Conservation (phyloP, 2,329 filamentous ascomycete species). For the Penicillium aurantiogriseum region DNA sequence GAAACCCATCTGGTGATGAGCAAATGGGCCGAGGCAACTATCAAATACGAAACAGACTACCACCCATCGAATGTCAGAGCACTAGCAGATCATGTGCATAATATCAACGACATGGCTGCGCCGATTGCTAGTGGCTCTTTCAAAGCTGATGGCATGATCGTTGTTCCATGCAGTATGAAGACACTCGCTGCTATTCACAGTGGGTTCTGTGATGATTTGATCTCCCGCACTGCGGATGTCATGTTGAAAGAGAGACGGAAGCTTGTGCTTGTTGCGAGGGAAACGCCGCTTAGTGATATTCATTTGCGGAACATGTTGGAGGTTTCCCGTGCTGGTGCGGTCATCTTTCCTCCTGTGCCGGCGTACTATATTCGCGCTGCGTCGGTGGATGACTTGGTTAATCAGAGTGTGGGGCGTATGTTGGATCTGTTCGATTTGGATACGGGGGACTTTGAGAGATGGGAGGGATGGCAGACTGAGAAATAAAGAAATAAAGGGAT, state of each 20-base stretch:
- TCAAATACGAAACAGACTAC: conserved; percentile 50
- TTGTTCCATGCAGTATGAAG: conserved; percentile 52
- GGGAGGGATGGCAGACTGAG: conserved; percentile 25
- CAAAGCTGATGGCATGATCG: conserved; percentile 47
- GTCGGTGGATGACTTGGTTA: conserved; percentile 43
- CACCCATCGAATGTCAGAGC: conserved; percentile 37
- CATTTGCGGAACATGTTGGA: conserved; percentile 49
- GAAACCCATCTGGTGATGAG: conserved; percentile 52
- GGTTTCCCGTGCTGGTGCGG: conserved; percentile 38
- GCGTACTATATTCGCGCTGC: conserved; percentile 47
- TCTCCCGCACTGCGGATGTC: conserved; percentile 48
- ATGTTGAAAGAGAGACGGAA: conserved; percentile 46
- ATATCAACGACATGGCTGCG: conserved; percentile 46
- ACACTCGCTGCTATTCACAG: conserved; percentile 45
- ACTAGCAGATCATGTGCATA: conserved; percentile 43
- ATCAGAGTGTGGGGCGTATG: conserved; percentile 50
- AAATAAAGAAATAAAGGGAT: conserved; percentile 6
- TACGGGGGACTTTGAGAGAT: conserved; percentile 38
- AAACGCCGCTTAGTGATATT: conserved; percentile 50
- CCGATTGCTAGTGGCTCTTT: conserved; percentile 49
- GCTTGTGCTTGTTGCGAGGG: conserved; percentile 44
- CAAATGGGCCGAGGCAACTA: conserved; percentile 51
- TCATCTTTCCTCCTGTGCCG: conserved; percentile 48
- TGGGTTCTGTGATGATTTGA: conserved; percentile 48
- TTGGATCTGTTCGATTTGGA: conserved; percentile 48